A percentile compares a stretch with the other conserved stretches of the same genome.
Conservation (phyloP, 805 yeast genomes). For the Hanseniaspora valbyensis region DNA sequence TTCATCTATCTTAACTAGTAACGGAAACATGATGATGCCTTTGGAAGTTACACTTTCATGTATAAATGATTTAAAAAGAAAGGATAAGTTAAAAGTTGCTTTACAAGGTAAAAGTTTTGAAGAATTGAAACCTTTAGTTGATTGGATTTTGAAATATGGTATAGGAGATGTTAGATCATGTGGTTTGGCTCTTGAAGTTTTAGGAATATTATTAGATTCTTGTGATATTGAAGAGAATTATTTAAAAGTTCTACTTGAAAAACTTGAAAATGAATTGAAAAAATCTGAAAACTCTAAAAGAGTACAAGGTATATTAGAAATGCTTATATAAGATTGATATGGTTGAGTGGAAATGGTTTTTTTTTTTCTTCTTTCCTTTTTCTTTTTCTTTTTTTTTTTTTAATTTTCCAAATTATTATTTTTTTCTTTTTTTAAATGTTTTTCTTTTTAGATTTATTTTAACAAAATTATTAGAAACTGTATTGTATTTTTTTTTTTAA, state of each 20-base stretch:
- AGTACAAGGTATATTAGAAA: conserved; percentile 86
- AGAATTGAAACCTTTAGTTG: conserved; percentile 69
- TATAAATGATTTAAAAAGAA: conserved; percentile 69
- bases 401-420: not conserved
- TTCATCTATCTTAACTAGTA: conserved; percentile 53
- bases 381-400: not conserved
- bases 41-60: conserved; percentile 74
- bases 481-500: conserved; percentile 25
- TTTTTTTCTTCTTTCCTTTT: not conserved
- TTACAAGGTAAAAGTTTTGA: conserved; percentile 75
- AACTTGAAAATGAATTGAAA: conserved; percentile 55
- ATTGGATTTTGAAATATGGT: conserved; percentile 63
- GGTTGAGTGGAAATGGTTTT: not conserved
- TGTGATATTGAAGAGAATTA: conserved; percentile 73
- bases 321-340: conserved; percentile 38
- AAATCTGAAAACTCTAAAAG: conserved; percentile 80
- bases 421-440: conserved; percentile 8
- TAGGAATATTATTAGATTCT: conserved; percentile 59
- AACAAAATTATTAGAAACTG: conserved; percentile 40
- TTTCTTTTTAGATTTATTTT: conserved; percentile 43
- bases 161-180: conserved; percentile 70
- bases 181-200: conserved; percentile 55
- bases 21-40: conserved; percentile 43
- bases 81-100: conserved; percentile 82
- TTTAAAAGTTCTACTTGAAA: conserved; percentile 47